phyloP scores from a whole-genome alignment of 225 moss, liverwort and hornwort species.

The Pseudisothecium myosuroides region DNA sequence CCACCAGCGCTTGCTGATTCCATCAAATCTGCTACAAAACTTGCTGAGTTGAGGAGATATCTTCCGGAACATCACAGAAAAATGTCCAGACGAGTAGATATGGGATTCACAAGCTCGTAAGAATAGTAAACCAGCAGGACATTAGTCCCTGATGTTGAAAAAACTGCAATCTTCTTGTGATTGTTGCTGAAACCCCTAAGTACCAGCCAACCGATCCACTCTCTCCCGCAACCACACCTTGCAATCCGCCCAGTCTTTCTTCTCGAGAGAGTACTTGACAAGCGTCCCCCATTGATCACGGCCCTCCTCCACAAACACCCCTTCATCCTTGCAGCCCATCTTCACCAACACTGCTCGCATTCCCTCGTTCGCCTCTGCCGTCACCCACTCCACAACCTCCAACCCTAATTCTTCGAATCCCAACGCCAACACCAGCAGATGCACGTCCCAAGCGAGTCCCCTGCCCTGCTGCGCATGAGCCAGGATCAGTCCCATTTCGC shows the following conservation, averaged over 20 bases:
- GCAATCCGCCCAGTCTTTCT: not conserved
- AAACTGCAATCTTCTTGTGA: not conserved
- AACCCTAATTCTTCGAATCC: conserved; percentile 17
- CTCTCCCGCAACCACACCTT: conserved; percentile 1
- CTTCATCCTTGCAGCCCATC: conserved; percentile 3
- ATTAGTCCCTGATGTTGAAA: too few species aligned
- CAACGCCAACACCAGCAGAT: conserved; percentile 3
- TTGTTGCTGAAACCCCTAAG: not conserved
- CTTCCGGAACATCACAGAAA: not conserved
- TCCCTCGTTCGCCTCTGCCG: not conserved
- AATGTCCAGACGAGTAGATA: not conserved
- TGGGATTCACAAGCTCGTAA: too few species aligned
- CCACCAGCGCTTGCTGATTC: not conserved
- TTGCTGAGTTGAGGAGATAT: not conserved
- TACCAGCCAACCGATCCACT: not conserved
- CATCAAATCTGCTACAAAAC: not conserved
- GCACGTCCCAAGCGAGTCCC: conserved; percentile 27
- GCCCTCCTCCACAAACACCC: not conserved
- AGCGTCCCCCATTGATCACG: not conserved
- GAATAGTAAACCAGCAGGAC: not conserved
- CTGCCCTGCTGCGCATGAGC: not conserved
- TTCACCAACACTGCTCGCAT: conserved; percentile 18
- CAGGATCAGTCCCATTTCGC: not conserved
- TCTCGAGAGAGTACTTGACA: not conserved
- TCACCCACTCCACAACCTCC: conserved; percentile 30